Percentiles rank a stretch among this genome's conserved stretches.
Conservation (phyloP, 306 rosid genomes). For the Astragalus glycyphyllos region DNA sequence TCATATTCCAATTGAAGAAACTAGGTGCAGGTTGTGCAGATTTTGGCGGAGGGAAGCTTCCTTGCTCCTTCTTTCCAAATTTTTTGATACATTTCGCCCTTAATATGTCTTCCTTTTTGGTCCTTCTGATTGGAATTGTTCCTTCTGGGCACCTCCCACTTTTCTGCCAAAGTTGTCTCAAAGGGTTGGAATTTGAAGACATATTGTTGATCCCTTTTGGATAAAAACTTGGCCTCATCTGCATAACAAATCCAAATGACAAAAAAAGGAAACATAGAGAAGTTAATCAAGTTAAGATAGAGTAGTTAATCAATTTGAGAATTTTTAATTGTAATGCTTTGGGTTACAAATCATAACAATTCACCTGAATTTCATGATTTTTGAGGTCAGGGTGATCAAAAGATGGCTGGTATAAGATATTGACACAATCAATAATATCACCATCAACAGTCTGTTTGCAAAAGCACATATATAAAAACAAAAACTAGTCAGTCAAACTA, state of each 20-base stretch:
- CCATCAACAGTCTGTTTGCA: constrained; percentile 65
- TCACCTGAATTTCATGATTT: constrained; percentile 58
- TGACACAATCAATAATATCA: constrained; percentile 66
- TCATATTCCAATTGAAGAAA: constrained; percentile 52
- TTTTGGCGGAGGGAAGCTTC: constrained; percentile 53
- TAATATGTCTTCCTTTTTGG: constrained; percentile 50
- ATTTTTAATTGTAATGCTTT: constrained; percentile 18
- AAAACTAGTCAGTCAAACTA: neutral
- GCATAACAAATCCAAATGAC: constrained; percentile 14
- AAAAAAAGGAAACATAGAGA: neutral
- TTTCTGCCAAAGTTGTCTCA: constrained; percentile 60
- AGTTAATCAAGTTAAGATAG: neutral
- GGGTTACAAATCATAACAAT: constrained; percentile 1
- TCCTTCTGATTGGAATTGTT: constrained; percentile 62
- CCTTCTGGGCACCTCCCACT: constrained; percentile 61
- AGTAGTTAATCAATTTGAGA: neutral
- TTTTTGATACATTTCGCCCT: constrained; percentile 56
- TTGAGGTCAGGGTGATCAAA: constrained; percentile 66
- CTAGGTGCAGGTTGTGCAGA: constrained; percentile 55
- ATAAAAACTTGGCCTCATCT: constrained; percentile 51
- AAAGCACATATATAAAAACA: constrained; percentile 20
- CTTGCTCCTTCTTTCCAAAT: constrained; percentile 60
- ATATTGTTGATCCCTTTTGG: constrained; percentile 52
- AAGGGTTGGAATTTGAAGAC: constrained; percentile 51
- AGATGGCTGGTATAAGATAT: constrained; percentile 59